phyloP scores from a whole-genome alignment of 1,139 yeast species.

The Ashbya aceris region DNA sequence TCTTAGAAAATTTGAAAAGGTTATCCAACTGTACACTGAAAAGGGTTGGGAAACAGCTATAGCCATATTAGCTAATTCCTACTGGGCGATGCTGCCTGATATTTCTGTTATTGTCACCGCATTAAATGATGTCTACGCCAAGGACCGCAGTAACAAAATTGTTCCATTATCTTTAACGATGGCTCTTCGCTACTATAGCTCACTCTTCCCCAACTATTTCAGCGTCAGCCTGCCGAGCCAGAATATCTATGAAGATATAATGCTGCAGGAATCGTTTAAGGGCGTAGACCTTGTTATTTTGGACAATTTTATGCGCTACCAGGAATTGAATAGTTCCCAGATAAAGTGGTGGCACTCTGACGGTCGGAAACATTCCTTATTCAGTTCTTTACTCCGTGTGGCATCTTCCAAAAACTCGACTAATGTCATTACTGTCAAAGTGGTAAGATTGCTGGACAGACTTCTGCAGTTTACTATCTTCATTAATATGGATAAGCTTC shows the following conservation, averaged over 20 bases:
- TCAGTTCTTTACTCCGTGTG: constrained; percentile 49
- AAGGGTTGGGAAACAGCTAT: constrained; percentile 35
- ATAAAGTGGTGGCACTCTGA: constrained; percentile 60
- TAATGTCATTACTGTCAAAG: constrained; percentile 28
- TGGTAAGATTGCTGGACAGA: constrained; percentile 33
- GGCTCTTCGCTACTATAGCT: constrained; percentile 29
- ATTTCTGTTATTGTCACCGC: constrained; percentile 33
- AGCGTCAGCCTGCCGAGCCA: constrained; percentile 25
- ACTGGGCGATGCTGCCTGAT: constrained; percentile 42
- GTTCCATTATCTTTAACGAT: constrained; percentile 31
- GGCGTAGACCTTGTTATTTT: constrained; percentile 47
- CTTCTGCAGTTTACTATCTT: constrained; percentile 39
- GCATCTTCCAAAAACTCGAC: constrained; percentile 32
- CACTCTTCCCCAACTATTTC: constrained; percentile 28
- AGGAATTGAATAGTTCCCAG: constrained; percentile 32
- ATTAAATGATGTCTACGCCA: constrained; percentile 32
- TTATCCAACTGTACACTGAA: constrained; percentile 34
- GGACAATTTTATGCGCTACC: constrained; percentile 36
- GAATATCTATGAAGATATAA: constrained; percentile 30
- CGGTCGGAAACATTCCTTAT: constrained; percentile 40
- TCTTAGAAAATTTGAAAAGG: constrained; percentile 41
- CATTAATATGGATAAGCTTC: constrained; percentile 37
- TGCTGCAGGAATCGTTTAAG: constrained; percentile 29
- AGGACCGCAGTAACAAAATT: constrained; percentile 32
- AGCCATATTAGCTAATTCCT: constrained; percentile 32